These are phyloP conservation scores for Fraxinus pennsylvanica DNA, from an alignment of 257 asterid genomes.

Conservation along the genomic window DNA sequence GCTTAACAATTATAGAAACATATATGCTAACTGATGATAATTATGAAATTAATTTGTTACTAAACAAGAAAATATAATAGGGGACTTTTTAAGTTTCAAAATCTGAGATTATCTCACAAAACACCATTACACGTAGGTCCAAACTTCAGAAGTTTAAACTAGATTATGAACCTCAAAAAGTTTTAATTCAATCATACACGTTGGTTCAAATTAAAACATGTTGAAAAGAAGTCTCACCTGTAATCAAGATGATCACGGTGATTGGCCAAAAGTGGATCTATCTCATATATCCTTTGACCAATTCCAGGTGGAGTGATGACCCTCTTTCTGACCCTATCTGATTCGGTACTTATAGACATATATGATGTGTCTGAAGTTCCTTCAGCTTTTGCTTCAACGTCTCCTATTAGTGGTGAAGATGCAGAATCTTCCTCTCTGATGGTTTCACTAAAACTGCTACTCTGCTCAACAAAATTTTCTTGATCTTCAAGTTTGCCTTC, in stretches of 20 bases:
- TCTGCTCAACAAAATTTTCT: constrained; percentile 27
- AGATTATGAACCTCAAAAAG: constrained; percentile 11
- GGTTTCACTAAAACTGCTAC: constrained; percentile 32
- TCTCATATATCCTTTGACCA: constrained; percentile 86
- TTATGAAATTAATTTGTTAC: constrained; percentile 9
- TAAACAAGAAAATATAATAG: background rate
- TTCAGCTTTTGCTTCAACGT: constrained; percentile 18
- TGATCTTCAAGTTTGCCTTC: constrained; percentile 35
- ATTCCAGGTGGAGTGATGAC: constrained; percentile 77
- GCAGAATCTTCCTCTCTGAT: constrained; percentile 23
- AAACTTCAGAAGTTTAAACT: background rate
- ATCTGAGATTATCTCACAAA: background rate
- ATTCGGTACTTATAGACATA: constrained; percentile 51
- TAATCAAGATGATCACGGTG: constrained; percentile 78
- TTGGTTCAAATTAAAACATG: background rate
- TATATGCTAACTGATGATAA: background rate
- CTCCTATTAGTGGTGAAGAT: constrained; percentile 17
- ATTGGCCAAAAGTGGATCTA: constrained; percentile 75
- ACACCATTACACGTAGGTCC: background rate
- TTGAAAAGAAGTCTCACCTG: constrained; percentile 48
- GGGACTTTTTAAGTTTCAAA: background rate
- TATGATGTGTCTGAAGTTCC: constrained; percentile 17
- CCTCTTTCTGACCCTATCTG: constrained; percentile 50
- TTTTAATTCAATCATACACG: constrained; percentile 8
- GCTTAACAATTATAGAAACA: background rate